Percentiles rank a stretch among this genome's conserved stretches.
Conservation (phyloP, 495 filamentous ascomycete species). For the Astrocystis sublimbata region DNA sequence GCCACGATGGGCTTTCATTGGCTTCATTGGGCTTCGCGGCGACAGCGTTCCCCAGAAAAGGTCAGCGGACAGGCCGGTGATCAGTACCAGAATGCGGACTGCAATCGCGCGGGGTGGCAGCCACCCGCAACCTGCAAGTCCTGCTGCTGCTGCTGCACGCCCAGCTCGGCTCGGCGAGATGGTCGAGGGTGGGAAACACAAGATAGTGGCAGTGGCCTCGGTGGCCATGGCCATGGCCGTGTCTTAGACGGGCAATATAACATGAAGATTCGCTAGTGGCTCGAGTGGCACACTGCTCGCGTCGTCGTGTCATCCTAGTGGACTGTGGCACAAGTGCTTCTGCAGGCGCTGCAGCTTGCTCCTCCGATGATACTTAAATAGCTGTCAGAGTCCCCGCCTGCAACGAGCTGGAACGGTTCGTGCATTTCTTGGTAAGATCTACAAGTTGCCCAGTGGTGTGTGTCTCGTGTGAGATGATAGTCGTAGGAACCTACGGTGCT, state of each 20-base stretch:
- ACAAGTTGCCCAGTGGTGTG: background rate
- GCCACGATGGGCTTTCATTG: background rate
- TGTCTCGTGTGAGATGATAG: too few relatives aligned
- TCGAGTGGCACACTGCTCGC: too few relatives aligned
- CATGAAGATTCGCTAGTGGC: background rate
- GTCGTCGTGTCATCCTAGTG: background rate
- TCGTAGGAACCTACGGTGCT: too few relatives aligned
- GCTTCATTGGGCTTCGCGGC: background rate
- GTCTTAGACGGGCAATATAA: background rate
- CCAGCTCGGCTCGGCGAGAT: too few relatives aligned
- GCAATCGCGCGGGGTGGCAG: constrained; percentile 1
- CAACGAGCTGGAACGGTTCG: background rate
- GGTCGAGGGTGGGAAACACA: background rate
- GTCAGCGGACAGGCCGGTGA: background rate
- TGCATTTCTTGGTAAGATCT: background rate
- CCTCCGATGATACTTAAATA: constrained; percentile 3
- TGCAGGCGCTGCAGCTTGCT: too few relatives aligned
- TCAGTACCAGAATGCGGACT: constrained; percentile 5
- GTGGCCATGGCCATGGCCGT: too few relatives aligned
- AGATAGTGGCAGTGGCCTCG: background rate
- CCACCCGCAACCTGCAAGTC: background rate
- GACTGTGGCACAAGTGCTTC: background rate
- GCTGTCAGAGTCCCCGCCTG: background rate
- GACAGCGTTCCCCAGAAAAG: background rate
- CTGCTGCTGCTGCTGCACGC: too few relatives aligned